A percentile compares a stretch with the other conserved stretches of the same genome.
Evolutionary conservation across 352 stramenopile genomes (phyloP).

Genomic region (Hyaloperonospora brassicae): DNA sequence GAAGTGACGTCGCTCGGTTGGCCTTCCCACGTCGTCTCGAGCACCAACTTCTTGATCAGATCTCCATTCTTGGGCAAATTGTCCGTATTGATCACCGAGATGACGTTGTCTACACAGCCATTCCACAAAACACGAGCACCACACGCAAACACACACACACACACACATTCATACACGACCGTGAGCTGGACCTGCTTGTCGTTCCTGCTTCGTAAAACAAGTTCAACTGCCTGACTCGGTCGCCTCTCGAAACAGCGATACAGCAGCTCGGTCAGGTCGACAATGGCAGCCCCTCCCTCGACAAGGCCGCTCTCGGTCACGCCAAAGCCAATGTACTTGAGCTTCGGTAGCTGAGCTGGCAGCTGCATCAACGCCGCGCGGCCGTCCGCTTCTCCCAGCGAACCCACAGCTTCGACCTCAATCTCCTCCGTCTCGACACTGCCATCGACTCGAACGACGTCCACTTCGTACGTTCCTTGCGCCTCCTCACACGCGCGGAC

Average conservation of each 20-base stretch:
- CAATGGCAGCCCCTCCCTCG: not conserved
- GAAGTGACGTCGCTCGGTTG: conserved; percentile 9
- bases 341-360: conserved; percentile 27
- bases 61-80: conserved; percentile 71
- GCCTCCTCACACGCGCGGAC: too few relatives aligned
- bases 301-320: conserved; percentile 50
- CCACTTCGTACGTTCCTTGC: too few relatives aligned
- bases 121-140: too few relatives aligned
- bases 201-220: not conserved
- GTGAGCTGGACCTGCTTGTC: not conserved
- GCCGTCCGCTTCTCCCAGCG: conserved; percentile 26
- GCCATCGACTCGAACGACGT: conserved; percentile 18
- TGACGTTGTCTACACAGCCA: conserved; percentile 28
- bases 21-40: conserved; percentile 19
- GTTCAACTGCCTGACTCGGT: not conserved
- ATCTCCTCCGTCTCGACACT: conserved; percentile 33
- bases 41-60: conserved; percentile 40
- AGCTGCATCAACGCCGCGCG: conserved; percentile 33
- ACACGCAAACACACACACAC: not conserved
- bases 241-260: conserved; percentile 23
- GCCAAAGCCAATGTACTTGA: conserved; percentile 51
- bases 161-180: too few relatives aligned
- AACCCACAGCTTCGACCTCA: conserved; percentile 33
- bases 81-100: conserved; percentile 82
- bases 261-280: conserved; percentile 49